Base-by-base conservation (phyloP, 305 asterid genomes). In the Rubia tinctorum region DNA sequence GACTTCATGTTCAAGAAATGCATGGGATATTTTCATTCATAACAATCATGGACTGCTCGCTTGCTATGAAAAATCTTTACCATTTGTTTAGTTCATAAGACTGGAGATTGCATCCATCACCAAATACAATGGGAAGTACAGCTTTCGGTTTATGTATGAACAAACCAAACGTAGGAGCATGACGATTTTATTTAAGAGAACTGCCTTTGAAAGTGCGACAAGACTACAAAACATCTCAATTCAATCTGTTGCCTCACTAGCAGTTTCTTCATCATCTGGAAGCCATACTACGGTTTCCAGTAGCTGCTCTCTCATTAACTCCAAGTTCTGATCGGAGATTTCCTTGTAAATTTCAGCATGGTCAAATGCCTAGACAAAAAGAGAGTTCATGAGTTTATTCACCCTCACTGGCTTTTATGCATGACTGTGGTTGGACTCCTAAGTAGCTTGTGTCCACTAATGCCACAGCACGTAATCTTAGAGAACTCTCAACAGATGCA, bases 261-360 rank as follows among this genome's bases (percentile, higher is more conserved):
- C 73, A 61, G 73, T 67, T 25, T 87, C 96, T 23, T 20, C 34
- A 1, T 59, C 66, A 60, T 88, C 92, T 5, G 87, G 82, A 51
- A 89, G 91, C 95, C 95, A 90, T 69, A 79, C 74, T 72, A 88
- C 71, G 61, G 92, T 90, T 58, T 90, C 92, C 76, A 79, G 18
- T 30, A 90, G 87, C 81, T 90, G 81, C 65, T 90, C 96, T 69
- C 92, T 82, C 96, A 90, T 86, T 82, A 90, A 27, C 83, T 84
- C 86, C 85, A 88, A 77, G 78, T 90, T 88, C 84, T 90, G 84
- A 44, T 87, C 91, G 17, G 90, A 85, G 23, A 88, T 87, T 66
- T 82, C 80, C 34, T 86, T 75, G 77, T 90, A 86, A 58, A 90
- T 85, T 75, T 85, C 85, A n/a, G 83, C 83, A 75, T 80, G 90